Evolutionary conservation across 257 asterid species (phyloP).

Genomic region (Eustoma russellianum): DNA sequence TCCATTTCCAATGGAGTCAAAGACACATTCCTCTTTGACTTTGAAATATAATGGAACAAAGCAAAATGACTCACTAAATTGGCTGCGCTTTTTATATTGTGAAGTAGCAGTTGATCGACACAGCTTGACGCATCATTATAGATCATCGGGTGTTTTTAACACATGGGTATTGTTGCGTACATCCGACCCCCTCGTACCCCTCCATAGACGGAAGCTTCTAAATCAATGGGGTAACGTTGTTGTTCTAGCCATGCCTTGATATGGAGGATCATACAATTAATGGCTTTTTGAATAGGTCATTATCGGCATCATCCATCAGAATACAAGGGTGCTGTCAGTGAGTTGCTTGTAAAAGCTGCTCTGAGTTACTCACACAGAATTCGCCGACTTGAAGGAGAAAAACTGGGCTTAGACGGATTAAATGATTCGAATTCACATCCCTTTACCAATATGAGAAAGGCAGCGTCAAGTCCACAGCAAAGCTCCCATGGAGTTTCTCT

Average conservation of each 20-base stretch:
- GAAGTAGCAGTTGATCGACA: too few species aligned
- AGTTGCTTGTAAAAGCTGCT: conserved; percentile 59
- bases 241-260: not conserved
- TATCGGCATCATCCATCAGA: conserved; percentile 50
- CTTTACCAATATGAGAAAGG: conserved; percentile 44
- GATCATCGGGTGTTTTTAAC: too few species aligned
- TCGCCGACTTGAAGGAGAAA: conserved; percentile 67
- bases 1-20: too few species aligned
- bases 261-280: not conserved
- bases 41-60: too few species aligned
- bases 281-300: conserved; percentile 37
- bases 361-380: conserved; percentile 48
- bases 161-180: too few species aligned
- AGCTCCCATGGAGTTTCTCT: conserved; percentile 36
- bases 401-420: conserved; percentile 46
- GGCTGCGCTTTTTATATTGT: too few species aligned
- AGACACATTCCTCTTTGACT: too few species aligned
- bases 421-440: conserved; percentile 41
- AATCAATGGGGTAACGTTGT: too few species aligned
- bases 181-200: too few species aligned
- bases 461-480: conserved; percentile 39
- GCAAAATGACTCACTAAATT: too few species aligned
- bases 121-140: too few species aligned
- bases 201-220: too few species aligned
- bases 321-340: conserved; percentile 55